Evolutionary conservation across 2,329 filamentous ascomycete species (phyloP).

Genomic region (Epicoccum sorghinum): DNA sequence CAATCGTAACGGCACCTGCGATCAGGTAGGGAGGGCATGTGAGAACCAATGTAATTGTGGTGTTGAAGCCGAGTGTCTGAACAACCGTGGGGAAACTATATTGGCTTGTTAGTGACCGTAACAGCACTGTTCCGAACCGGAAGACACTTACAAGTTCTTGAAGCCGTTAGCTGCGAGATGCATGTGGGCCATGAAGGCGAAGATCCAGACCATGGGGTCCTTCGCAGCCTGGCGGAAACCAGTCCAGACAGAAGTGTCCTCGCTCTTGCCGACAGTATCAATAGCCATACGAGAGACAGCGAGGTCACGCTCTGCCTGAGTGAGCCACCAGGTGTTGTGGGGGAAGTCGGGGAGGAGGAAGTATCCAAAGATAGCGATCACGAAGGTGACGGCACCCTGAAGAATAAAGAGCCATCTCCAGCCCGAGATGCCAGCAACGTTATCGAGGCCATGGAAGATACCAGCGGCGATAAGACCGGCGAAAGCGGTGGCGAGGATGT

Average conservation of each 20-base stretch:
- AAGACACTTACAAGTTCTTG: slow-evolving; percentile 51
- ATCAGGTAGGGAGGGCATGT: slow-evolving; percentile 54
- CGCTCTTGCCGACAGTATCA: slow-evolving; percentile 49
- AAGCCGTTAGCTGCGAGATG: slow-evolving; percentile 45
- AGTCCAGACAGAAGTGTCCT: slow-evolving; percentile 48
- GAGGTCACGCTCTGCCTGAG: slow-evolving; percentile 47
- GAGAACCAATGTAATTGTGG: slow-evolving; percentile 58
- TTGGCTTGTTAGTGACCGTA: slow-evolving; percentile 29
- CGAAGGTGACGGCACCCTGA: slow-evolving; percentile 69
- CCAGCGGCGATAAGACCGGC: slow-evolving; percentile 66
- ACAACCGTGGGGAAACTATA: slow-evolving; percentile 69
- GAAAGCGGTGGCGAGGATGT: slow-evolving; percentile 73
- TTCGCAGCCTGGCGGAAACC: slow-evolving; percentile 49
- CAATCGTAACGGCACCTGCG: slow-evolving; percentile 65
- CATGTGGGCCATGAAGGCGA: slow-evolving; percentile 49
- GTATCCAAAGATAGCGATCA: slow-evolving; percentile 62
- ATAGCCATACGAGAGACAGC: slow-evolving; percentile 46
- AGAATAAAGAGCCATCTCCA: slow-evolving; percentile 75
- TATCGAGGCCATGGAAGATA: slow-evolving; percentile 70
- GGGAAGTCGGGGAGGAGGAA: slow-evolving; percentile 73
- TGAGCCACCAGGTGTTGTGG: slow-evolving; percentile 51
- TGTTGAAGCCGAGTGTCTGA: slow-evolving; percentile 63
- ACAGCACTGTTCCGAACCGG: too few species aligned
- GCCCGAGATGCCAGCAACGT: slow-evolving; percentile 61
- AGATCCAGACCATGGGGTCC: slow-evolving; percentile 50